phyloP scores from a whole-genome alignment of 2,329 filamentous ascomycete species.

The Sclerotinia nivalis region DNA sequence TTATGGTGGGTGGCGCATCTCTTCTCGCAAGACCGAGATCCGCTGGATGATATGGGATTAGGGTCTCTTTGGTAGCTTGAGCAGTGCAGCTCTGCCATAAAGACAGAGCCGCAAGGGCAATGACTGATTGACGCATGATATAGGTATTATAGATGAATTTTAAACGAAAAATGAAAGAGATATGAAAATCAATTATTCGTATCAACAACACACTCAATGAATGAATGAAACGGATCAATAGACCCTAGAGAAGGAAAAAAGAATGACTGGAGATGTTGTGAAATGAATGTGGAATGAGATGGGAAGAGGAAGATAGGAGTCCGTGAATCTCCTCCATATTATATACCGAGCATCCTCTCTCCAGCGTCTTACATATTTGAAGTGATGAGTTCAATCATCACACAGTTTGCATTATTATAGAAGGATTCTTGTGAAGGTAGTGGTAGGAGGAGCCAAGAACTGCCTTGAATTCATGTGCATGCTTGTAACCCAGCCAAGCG shows the following conservation, averaged over 20 bases:
- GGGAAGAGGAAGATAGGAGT: background rate
- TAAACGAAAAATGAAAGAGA: background rate
- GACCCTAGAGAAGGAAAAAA: constrained; percentile 15
- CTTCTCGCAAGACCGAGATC: constrained; percentile 17
- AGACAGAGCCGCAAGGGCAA: constrained; percentile 20
- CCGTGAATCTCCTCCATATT: constrained; percentile 11
- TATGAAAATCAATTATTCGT: background rate
- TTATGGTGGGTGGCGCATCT: constrained; percentile 16
- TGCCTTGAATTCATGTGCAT: background rate
- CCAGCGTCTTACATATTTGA: background rate
- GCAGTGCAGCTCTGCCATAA: constrained; percentile 21
- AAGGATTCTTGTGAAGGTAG: constrained; percentile 16
- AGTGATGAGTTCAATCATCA: background rate
- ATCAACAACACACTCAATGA: constrained; percentile 14
- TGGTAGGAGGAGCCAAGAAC: constrained; percentile 12
- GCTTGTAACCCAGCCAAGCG: background rate
- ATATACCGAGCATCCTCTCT: constrained; percentile 12
- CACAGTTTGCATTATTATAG: background rate
- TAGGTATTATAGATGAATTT: background rate
- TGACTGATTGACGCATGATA: constrained; percentile 18
- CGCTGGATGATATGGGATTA: constrained; percentile 20
- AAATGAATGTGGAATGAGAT: constrained; percentile 22
- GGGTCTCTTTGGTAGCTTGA: background rate
- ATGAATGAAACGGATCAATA: constrained; percentile 23
- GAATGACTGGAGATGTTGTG: constrained; percentile 16